phyloP scores from a whole-genome alignment of 441 rosid genomes.

The Flueggea neowawraea region DNA sequence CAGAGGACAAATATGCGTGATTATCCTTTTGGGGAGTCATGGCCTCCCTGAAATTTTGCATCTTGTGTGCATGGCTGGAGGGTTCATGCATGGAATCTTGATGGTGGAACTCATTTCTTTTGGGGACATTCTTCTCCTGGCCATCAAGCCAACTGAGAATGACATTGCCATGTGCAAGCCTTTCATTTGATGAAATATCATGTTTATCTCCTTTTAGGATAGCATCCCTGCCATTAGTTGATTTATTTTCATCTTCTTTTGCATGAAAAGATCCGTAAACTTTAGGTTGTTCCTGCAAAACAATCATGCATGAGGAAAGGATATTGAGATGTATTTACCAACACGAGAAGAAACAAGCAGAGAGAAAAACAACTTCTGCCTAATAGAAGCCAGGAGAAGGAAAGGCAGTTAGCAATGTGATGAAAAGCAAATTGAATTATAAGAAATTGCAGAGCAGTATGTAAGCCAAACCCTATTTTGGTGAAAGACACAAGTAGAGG shows the following conservation, averaged over 20 bases:
- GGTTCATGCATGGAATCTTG: too few species aligned
- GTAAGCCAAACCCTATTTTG: too few species aligned
- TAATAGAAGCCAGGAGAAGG: neutral
- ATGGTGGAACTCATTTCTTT: conserved; percentile 31
- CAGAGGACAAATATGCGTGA: conserved; percentile 22
- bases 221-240: conserved; percentile 22
- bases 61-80: conserved; percentile 10
- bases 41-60: conserved; percentile 27
- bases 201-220: conserved; percentile 23
- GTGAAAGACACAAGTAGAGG: conserved; percentile 10
- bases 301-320: conserved; percentile 6
- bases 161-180: conserved; percentile 23
- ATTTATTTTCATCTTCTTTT: conserved; percentile 27
- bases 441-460: too few species aligned
- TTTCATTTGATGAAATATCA: conserved; percentile 31
- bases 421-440: neutral
- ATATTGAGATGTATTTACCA: neutral
- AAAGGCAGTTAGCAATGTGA: neutral
- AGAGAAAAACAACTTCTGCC: too few species aligned
- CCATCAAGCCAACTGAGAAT: conserved; percentile 12
- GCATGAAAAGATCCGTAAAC: conserved; percentile 25
- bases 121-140: conserved; percentile 22
- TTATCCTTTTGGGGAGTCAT: conserved; percentile 29
- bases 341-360: too few species aligned
- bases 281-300: conserved; percentile 44